Base-by-base conservation (phyloP, 805 yeast genomes). In the Candida maesae region DNA sequence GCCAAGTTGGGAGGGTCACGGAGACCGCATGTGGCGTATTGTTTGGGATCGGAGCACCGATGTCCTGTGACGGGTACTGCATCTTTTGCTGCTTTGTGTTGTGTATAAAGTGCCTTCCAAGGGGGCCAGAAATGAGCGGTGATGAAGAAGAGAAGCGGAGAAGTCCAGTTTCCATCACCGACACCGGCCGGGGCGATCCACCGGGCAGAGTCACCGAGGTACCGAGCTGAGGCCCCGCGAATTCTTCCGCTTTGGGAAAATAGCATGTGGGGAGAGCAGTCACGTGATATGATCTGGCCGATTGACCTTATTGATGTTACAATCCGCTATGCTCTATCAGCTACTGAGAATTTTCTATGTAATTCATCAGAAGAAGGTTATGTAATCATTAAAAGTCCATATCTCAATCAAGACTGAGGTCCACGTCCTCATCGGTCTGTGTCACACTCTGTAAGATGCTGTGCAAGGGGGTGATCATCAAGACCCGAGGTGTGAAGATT, bases 1-100 rank as follows among this genome's bases (percentile, higher is more conserved):
- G 84, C 99, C 98, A 93, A 0, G 96, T 85, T 7, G 99, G 99
- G 25, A 91, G 71, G 2, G 95, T 85, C 35, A 91, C 97, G 11
- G 96, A 86, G 2, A 91, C 96, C 0, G 97, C 96, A 62, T 93
- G 98, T 3, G 83, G 80, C 0, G 95, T 83, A 59, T 87, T 81
- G 45, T 85, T 82, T 3, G 99, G 97, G 44, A 93, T 90, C 2
- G 96, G 78, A 14, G 76, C 83, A 4, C 97, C 97, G 14, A 88
- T 74, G 38, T 51, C 56, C 43, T 57, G 60, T 2, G 60, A 56
- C 24, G 59, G 59, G 3, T 35, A n/a, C 8, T 30, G 23, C 47
- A 48, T 47, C 35, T n/a, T 13, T 24, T 27, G 35, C 12, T 19
- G n/a, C n/a, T n/a, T n/a, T n/a, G n/a, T n/a, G 13, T 30, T 13